Evolutionary conservation across 192 early-diverging fungal genomes (phyloP).

Genomic region (Coemansia sp.): DNA sequence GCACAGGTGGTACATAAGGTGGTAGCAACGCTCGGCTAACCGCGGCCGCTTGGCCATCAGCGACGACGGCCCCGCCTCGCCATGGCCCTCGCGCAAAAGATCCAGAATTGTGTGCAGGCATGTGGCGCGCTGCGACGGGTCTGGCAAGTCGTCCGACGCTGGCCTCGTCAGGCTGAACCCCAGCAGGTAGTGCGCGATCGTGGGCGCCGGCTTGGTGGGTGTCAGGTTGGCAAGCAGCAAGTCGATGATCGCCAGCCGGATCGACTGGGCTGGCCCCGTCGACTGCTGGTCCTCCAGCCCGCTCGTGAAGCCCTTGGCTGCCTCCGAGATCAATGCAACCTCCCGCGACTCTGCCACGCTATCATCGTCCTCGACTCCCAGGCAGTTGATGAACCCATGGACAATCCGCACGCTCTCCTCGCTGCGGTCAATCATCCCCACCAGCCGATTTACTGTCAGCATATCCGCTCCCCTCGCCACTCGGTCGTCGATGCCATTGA

Average conservation of each 20-base stretch:
- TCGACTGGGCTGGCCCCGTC: conserved; percentile 57
- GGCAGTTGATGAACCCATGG: conserved; percentile 74
- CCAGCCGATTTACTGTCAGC: conserved; percentile 71
- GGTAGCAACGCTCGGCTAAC: conserved; percentile 87
- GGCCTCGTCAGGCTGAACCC: conserved; percentile 71
- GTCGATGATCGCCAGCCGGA: conserved; percentile 85
- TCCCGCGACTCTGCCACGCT: conserved; percentile 44
- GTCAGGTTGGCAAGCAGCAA: conserved; percentile 79
- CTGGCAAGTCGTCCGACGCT: conserved; percentile 46
- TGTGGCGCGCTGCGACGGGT: conserved; percentile 52
- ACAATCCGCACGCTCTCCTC: conserved; percentile 72
- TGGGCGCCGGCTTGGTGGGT: conserved; percentile 63
- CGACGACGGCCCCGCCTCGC: conserved; percentile 20
- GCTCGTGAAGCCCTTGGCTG: conserved; percentile 44
- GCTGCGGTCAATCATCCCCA: conserved; percentile 68
- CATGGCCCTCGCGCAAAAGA: conserved; percentile 50
- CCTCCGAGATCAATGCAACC: conserved; percentile 38
- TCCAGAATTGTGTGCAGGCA: conserved; percentile 71
- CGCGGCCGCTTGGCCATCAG: conserved; percentile 75
- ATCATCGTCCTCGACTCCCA: conserved; percentile 67
- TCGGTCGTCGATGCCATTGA: conserved; percentile 60
- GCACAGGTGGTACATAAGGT: conserved; percentile 85
- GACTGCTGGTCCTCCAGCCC: conserved; percentile 45
- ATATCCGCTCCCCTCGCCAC: conserved; percentile 52
- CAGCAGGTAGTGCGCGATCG: conserved; percentile 88